Evolutionary conservation across 331 rosid genomes (phyloP), one percentile per base, ranked within the genome.

Genomic region (Rosa hybrid): DNA sequence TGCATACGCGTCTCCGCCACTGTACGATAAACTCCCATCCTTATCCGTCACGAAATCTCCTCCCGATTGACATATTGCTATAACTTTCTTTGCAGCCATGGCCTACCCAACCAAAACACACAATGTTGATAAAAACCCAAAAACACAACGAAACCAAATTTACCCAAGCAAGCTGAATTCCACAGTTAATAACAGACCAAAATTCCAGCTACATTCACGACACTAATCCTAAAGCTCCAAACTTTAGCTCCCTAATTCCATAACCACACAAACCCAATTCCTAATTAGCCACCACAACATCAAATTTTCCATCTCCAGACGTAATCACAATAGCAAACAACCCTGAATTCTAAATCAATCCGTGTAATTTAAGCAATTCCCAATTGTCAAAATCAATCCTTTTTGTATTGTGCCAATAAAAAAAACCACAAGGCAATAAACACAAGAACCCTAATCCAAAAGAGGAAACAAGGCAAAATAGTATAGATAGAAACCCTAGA

Each of bases 1-100:
- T n/a, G 99, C 98, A 77, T 89, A 90, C 23, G 99, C 98, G 8
- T 93, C 98, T 5, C 99, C 99, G 5, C 99, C 99, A 77, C 42
- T 82, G 85, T 91, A 96, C 12, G 90, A 83, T 82, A 93, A 84
- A 62, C 88, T 88, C 56, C 98, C 99, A 81, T 96, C 99, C 86
- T 80, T 86, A 71, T 88, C 83, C 6, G 86, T 85, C 82, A 93
- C 89, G 86, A 93, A 93, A 79, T 93, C 94, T 74, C 97, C 98
- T 30, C 99, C 97, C 8, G 90, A 91, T 78, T 96, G 98, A 84
- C 99, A 96, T 84, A 96, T 96, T 72, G 99, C 99, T 78, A 93
- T 93, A 57, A 96, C 86, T 83, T 89, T 96, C 92, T 82, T 92
- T 6, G 83, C 78, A 74, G 88, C 90, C 93, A 90, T 91, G 79